phyloP scores from a whole-genome alignment of 108 stramenopile genomes.

The Chaetoceros muelleri region DNA sequence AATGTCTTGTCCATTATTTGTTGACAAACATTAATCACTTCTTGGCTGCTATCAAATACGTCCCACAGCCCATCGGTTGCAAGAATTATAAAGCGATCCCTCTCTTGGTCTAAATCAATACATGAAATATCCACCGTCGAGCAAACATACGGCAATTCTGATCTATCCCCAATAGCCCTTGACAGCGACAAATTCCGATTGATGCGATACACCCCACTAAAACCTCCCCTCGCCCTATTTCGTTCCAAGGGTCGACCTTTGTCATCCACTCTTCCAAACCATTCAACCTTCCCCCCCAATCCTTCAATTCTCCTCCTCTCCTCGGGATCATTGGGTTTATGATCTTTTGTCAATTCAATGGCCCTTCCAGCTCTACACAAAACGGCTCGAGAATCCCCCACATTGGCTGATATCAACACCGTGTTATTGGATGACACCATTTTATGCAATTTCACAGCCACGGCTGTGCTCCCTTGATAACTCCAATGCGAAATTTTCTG shows the following conservation, averaged over 20 bases:
- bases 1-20: neutral
- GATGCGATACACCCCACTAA: conserved; percentile 82
- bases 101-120: conserved; percentile 9
- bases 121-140: conserved; percentile 65
- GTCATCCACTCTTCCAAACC: conserved; percentile 46
- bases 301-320: conserved; percentile 55
- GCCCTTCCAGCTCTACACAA: conserved; percentile 54
- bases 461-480: conserved; percentile 83
- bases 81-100: conserved; percentile 41
- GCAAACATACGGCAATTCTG: conserved; percentile 77
- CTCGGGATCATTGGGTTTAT: conserved; percentile 65
- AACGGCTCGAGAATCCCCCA: conserved; percentile 85
- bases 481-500: conserved; percentile 54
- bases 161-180: conserved; percentile 87
- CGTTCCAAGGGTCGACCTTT: neutral
- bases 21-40: conserved; percentile 69
- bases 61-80: conserved; percentile 92
- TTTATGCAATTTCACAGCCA: conserved; percentile 63
- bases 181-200: conserved; percentile 89
- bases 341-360: conserved; percentile 66
- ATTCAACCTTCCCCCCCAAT: conserved; percentile 75
- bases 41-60: conserved; percentile 59
- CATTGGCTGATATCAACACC: conserved; percentile 75
- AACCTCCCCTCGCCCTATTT: conserved; percentile 8
- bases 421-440: conserved; percentile 8